Evolutionary conservation across 371 early-diverging fungal species (phyloP), one percentile per base, ranked within the genome.

Genomic region (Phascolomyces articulosus): DNA sequence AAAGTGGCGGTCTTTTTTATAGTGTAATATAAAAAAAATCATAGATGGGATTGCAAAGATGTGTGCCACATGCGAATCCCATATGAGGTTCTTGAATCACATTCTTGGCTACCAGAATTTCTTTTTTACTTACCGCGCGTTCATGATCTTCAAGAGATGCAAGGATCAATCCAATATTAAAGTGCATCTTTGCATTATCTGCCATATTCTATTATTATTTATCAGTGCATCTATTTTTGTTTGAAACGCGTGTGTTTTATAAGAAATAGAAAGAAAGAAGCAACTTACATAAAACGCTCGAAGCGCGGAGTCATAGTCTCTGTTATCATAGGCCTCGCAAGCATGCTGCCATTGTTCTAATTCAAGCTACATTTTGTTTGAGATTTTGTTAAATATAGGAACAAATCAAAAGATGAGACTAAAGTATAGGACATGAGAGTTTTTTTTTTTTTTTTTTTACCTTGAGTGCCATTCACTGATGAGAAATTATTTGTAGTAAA

Each of bases 141-240:
- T 91, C 86, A 74, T 91, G 86, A 69, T 94, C 86, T 27, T 88
- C 88, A 51, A 91, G 70, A 21, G 89, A 87, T 13, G 91, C 85
- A 56, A 89, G 87, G 54, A 93, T 89, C 60, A 94, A 84, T 10
- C 94, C 97, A 73, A 97, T 93, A 74, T 97, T 97, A 76, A 95
- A 97, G 80, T 95, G 93, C 64, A 97, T 94, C 78, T 96, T 96
- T 40, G 97, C 90, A 27, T 89, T 89, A 70, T 95, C 95, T 27
- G 95, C 96, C 62, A 96, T 94, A 34, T 84, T 78, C 94, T 95
- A n/a, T 26, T 24, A 21, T 47, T 31, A 58, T 11, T 11, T 11
- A n/a, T 41, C 4, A 41, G 4, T 41, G 16, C 38, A 9, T 38
- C 38, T 16, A 31, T 16, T 28, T n/a, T 21, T 27, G 18, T 40